Evolutionary conservation across 2,329 filamentous ascomycete species (phyloP).

Genomic region (Colletotrichum higginsianum): DNA sequence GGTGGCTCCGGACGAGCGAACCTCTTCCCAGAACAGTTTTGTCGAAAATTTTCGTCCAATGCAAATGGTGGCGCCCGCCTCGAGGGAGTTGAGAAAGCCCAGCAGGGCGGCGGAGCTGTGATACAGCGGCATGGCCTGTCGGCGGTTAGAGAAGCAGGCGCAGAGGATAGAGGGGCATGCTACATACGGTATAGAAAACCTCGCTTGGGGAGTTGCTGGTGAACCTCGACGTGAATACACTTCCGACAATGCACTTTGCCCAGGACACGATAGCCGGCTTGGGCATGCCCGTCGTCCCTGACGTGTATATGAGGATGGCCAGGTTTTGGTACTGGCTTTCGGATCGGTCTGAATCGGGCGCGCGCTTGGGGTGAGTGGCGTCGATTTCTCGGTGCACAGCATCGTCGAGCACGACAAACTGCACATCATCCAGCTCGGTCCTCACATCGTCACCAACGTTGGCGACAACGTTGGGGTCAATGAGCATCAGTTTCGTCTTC

Average conservation of each 20-base stretch:
- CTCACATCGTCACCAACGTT: constrained; percentile 72
- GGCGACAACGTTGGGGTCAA: constrained; percentile 73
- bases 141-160: constrained; percentile 23
- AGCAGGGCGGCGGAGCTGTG: constrained; percentile 84
- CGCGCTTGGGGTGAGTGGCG: constrained; percentile 66
- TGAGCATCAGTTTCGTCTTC: constrained; percentile 75
- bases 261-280: constrained; percentile 85
- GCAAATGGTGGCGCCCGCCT: constrained; percentile 75
- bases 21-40: constrained; percentile 82
- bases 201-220: constrained; percentile 74
- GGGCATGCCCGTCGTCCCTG: constrained; percentile 87
- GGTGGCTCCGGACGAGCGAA: constrained; percentile 78
- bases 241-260: constrained; percentile 72
- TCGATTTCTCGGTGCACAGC: constrained; percentile 70
- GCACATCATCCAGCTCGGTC: constrained; percentile 63
- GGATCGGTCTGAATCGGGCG: constrained; percentile 70
- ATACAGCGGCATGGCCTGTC: constrained; percentile 88
- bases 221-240: constrained; percentile 67
- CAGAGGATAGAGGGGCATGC: constrained; percentile 9
- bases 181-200: constrained; percentile 79
- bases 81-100: constrained; percentile 74
- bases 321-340: constrained; percentile 69
- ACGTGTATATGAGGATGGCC: constrained; percentile 86
- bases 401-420: constrained; percentile 74
- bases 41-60: constrained; percentile 86